Evolutionary conservation across 192 early-diverging fungal species (phyloP).

Genomic region (Ramicandelaber brevisporus): DNA sequence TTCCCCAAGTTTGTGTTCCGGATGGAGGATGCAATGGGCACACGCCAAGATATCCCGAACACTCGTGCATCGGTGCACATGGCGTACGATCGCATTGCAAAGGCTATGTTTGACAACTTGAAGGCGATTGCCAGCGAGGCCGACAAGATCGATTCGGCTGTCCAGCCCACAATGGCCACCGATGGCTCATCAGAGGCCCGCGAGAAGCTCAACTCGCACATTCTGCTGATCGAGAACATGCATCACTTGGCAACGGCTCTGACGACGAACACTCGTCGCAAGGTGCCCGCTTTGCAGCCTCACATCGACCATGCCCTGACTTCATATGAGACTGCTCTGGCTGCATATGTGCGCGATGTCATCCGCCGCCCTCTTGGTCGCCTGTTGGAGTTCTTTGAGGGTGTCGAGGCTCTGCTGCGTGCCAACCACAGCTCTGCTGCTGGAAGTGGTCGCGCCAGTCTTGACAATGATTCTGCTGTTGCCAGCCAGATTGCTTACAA

Average conservation of each 20-base stretch:
- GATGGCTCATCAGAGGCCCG: slow-evolving; percentile 60
- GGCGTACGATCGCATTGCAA: slow-evolving; percentile 61
- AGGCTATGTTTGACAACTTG: slow-evolving; percentile 64
- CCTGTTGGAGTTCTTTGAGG: slow-evolving; percentile 88
- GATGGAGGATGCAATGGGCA: slow-evolving; percentile 21
- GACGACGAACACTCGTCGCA: slow-evolving; percentile 31
- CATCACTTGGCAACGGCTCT: slow-evolving; percentile 70
- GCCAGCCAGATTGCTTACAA: slow-evolving; percentile 62
- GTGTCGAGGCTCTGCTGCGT: slow-evolving; percentile 63
- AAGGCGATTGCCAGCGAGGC: slow-evolving; percentile 57
- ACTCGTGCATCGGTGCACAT: slow-evolving; percentile 39
- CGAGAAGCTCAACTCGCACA: slow-evolving; percentile 70
- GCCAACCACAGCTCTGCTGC: slow-evolving; percentile 26
- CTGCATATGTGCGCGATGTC: slow-evolving; percentile 69
- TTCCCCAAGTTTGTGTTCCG: slow-evolving; percentile 73
- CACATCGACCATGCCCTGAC: slow-evolving; percentile 66
- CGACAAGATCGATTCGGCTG: too few species aligned
- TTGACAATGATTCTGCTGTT: too few species aligned
- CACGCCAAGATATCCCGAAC: too few species aligned
- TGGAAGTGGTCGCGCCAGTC: too few species aligned
- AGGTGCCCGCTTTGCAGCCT: slow-evolving; percentile 11
- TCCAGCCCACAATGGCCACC: slow-evolving; percentile 20
- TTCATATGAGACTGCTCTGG: slow-evolving; percentile 52
- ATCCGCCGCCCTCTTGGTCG: slow-evolving; percentile 68
- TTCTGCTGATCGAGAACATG: slow-evolving; percentile 81